A percentile compares a stretch with the other conserved stretches of the same genome.
phyloP scores from a whole-genome alignment of 176 grass and related monocot species.

The Avena atlantica region DNA sequence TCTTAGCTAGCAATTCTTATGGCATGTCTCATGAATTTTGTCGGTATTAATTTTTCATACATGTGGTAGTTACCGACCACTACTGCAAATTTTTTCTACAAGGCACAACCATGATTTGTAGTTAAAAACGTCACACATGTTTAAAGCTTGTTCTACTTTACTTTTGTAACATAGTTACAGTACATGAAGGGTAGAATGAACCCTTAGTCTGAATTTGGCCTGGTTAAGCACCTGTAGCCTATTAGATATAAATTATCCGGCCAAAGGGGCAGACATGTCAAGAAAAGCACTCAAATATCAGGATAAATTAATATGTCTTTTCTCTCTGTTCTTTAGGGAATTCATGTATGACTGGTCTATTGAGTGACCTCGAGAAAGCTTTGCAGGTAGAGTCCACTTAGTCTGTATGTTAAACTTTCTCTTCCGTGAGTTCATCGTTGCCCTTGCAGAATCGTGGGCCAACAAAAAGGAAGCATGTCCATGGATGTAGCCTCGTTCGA shows the following conservation, averaged over 20 bases:
- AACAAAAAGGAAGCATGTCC: conserved; percentile 80
- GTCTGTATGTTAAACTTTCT: conserved; percentile 28
- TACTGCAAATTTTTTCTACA: background rate
- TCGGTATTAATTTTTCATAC: background rate
- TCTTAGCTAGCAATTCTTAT: conserved; percentile 11
- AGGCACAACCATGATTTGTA: conserved; percentile 20
- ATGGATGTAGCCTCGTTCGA: conserved; percentile 93
- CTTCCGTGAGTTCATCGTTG: conserved; percentile 38
- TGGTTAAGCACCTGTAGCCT: conserved; percentile 5
- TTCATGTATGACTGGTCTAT: conserved; percentile 66
- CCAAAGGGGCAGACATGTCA: background rate
- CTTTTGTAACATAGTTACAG: background rate
- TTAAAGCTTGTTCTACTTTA: background rate
- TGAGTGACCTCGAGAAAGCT: conserved; percentile 88
- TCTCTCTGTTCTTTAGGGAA: conserved; percentile 65
- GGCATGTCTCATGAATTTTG: conserved; percentile 1
- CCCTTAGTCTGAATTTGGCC: background rate
- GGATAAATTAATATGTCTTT: conserved; percentile 41
- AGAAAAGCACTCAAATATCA: background rate
- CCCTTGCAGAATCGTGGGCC: conserved; percentile 57
- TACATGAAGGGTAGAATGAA: background rate
- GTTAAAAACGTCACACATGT: conserved; percentile 7
- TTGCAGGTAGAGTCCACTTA: conserved; percentile 69
- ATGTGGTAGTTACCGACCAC: conserved; percentile 5
- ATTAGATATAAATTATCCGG: conserved; percentile 11